Base-by-base conservation (phyloP, 306 rosid species). In the Quercus mongolica region DNA sequence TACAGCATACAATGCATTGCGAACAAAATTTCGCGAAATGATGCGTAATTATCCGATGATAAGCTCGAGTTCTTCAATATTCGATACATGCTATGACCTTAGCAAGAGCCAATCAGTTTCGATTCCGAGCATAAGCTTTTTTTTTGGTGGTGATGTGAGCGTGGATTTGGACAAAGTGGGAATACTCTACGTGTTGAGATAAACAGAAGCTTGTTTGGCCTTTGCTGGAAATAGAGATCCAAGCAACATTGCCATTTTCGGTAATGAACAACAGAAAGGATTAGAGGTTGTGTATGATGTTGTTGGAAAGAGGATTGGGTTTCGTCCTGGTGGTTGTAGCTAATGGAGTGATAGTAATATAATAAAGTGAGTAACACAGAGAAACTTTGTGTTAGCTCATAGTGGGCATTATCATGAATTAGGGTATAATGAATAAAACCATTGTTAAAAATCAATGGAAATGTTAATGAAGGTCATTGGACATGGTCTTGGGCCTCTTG, bases 31-130 rank as follows among this genome's bases (percentile, higher is more conserved):
- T 63, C 74, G 74, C 4, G 21, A 51, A 3, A 83, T 72, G 2
- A 91, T 93, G 98, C 2, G 81, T 0, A 70, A 52, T 56, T 93
- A 91, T 61, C 88, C 87, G 0, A 0, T 5, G 2, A 87, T 79
- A 3, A 20, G 44, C 1, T 56, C 51, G 0, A 1, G 89, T 2
- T 12, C 46, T 6, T 0, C 87, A 26, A 26, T 1, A 5, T 79
- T 93, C 0, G 98, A 93, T 77, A 93, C 97, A 4, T 93, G 98
- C 19, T 91, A 91, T 20, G 90, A 93, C 64, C 72, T 93, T 4
- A 88, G 85, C 1, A 77, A 69, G 0, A 57, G 18, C 30, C 21
- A 49, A 0, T 3, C 25, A 2, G 3, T 86, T 11, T 0, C 5
- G 0, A 0, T 87, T 74, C 98, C 98, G 2, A 87, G 65, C 64